Percentiles rank a stretch among this genome's conserved stretches.
Evolutionary conservation across 2,329 filamentous ascomycete species (phyloP).

Genomic region (Colletotrichum sp.): DNA sequence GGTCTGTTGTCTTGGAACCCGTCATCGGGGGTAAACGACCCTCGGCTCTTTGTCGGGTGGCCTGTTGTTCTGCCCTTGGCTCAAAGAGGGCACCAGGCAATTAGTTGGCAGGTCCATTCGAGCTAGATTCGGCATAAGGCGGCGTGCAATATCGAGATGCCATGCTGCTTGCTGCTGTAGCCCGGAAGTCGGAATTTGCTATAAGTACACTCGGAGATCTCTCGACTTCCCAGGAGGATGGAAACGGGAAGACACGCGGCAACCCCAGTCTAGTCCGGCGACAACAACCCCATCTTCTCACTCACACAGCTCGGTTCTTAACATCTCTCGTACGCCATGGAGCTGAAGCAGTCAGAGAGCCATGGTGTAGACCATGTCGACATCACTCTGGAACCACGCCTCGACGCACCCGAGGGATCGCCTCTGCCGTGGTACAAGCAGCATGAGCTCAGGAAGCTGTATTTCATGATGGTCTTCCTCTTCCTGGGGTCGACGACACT

Average conservation of each 20-base stretch:
- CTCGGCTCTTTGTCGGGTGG: neutral
- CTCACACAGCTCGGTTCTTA: neutral
- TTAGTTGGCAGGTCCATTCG: neutral
- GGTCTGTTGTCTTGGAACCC: neutral
- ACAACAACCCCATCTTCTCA: neutral
- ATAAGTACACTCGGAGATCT: conserved; percentile 1
- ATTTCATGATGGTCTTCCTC: conserved; percentile 35
- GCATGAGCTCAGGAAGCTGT: conserved; percentile 33
- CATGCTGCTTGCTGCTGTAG: neutral
- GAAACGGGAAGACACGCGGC: neutral
- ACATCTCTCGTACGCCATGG: neutral
- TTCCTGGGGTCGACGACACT: conserved; percentile 37
- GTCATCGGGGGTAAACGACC: neutral
- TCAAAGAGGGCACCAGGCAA: neutral
- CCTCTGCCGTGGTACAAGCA: conserved; percentile 33
- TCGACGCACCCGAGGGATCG: conserved; percentile 2
- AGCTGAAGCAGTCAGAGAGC: conserved; percentile 8
- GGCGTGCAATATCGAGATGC: neutral
- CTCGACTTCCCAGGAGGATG: neutral
- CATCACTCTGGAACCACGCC: neutral
- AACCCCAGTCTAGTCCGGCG: neutral
- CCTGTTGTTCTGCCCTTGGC: neutral
- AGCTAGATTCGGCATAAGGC: neutral
- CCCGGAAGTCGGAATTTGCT: neutral
- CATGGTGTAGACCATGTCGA: neutral